These are phyloP conservation scores for Lecanosticta acicola DNA, from an alignment of 2,329 filamentous ascomycete species.

Conservation along the genomic window DNA sequence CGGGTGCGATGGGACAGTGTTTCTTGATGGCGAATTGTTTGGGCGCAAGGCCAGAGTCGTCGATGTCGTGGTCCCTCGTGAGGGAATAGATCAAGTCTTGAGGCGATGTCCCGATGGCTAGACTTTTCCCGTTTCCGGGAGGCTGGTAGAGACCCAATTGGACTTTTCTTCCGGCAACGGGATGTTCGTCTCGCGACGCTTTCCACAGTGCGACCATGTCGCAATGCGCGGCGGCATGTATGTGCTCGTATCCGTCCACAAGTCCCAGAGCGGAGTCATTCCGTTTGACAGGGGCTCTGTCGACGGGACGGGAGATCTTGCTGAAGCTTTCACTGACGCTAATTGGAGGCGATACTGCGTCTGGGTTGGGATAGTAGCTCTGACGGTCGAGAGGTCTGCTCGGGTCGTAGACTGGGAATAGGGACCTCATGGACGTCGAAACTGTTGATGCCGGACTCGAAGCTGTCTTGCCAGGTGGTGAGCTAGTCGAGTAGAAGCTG, in stretches of 20 bases:
- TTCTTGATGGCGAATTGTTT: constrained; percentile 25
- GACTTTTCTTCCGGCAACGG: constrained; percentile 25
- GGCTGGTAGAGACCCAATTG: constrained; percentile 26
- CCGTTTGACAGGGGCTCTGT: constrained; percentile 15
- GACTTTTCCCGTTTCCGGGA: constrained; percentile 11
- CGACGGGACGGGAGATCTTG: constrained; percentile 42
- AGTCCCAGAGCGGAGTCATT: constrained; percentile 27
- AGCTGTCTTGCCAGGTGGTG: background rate
- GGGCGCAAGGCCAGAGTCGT: background rate
- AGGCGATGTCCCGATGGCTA: constrained; percentile 22
- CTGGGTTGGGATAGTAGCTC: constrained; percentile 59
- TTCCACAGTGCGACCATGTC: constrained; percentile 28
- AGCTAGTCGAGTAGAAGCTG: constrained; percentile 3
- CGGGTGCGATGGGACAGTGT: constrained; percentile 18
- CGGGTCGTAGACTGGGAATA: constrained; percentile 71
- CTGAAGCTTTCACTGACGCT: constrained; percentile 54
- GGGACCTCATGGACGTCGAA: constrained; percentile 55
- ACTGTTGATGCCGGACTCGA: constrained; percentile 2
- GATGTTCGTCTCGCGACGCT: constrained; percentile 21
- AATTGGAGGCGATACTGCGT: constrained; percentile 57
- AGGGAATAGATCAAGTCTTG: constrained; percentile 25
- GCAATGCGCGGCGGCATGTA: constrained; percentile 22
- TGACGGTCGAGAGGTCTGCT: constrained; percentile 61
- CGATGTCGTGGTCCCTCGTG: constrained; percentile 10
- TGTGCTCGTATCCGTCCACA: constrained; percentile 28